These are phyloP conservation scores for Periconia sp. DNA, from an alignment of 2,329 filamentous ascomycete genomes.

Conservation along the genomic window DNA sequence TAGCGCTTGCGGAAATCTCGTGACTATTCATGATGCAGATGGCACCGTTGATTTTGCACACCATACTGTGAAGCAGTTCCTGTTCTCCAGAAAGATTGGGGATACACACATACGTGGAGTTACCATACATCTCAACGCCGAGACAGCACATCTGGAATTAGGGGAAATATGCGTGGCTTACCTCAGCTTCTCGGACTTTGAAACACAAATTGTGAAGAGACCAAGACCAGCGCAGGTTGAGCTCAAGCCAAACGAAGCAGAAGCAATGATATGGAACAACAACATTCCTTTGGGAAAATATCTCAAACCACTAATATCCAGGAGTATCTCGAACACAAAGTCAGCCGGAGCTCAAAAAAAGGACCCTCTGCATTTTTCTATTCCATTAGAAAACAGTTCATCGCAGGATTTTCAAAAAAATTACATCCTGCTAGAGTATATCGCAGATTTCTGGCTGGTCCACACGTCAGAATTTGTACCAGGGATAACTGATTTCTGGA, in stretches of 20 bases:
- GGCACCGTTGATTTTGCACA: conserved; percentile 14
- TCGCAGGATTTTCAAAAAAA: background rate
- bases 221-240: background rate
- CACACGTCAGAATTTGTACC: background rate
- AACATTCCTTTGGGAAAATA: background rate
- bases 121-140: conserved; percentile 16
- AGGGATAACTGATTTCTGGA: background rate
- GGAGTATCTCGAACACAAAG: background rate
- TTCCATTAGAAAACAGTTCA: background rate
- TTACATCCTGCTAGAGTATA: conserved; percentile 10
- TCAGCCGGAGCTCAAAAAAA: background rate
- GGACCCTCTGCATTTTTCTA: background rate
- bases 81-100: background rate
- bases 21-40: conserved; percentile 8
- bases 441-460: conserved; percentile 6
- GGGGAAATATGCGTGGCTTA: conserved; percentile 46
- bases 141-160: conserved; percentile 29
- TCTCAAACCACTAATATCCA: background rate
- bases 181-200: conserved; percentile 45
- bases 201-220: conserved; percentile 18
- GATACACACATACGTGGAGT: background rate
- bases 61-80: conserved; percentile 18
- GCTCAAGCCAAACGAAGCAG: background rate
- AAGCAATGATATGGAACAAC: background rate
- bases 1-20: conserved; percentile 12